Evolutionary conservation across 345 rosid genomes (phyloP), one percentile per base, ranked within the genome.

Genomic region (Gossypium sturtianum): DNA sequence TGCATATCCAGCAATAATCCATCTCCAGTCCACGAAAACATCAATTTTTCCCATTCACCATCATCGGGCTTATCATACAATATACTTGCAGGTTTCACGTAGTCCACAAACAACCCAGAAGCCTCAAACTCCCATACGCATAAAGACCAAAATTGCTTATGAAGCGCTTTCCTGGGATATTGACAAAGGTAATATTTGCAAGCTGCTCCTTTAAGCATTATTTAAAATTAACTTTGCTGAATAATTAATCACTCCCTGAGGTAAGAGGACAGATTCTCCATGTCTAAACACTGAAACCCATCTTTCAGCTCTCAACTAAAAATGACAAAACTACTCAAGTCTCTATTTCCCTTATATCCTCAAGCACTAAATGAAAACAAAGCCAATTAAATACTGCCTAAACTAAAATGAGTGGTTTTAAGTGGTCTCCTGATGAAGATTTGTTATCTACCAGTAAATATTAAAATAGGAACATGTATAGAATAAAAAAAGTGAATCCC

Each of bases 61-160:
- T 11, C 57, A 44, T 15, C 45, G 7, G 23, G 57, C 72, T 69
- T 69, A 29, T 16, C 19, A 51, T 16, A 49, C 20, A 25, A 13
- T 23, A 23, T 69, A 51, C 44, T 27, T 69, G 74, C 62, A 52
- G 62, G 47, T 70, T 70, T 34, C 17, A 70, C 15, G 23, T 51
- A 69, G 45, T 69, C 73, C 59, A 49, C 54, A 22, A 66, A 51
- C 57, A 52, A 4, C 11, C 45, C 23, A 51, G 4, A 16, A 13
- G 54, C 43, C 58, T 2, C 27, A 16, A 51, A 44, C 47, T 66
- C 11, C 22, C 34, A 22, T 47, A 23, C 20, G 48, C 7, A 34
- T 34, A 63, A 65, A n/a, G 45, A 19, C 34, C 45, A 62, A 3
- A 7, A 12, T 44, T 66, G 45, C 53, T 66, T 12, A 12, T 20